Percentiles rank a stretch among this genome's conserved stretches.
Conservation (phyloP, 768 basidiomycete genomes). For the Paxillus rubicundulus region DNA sequence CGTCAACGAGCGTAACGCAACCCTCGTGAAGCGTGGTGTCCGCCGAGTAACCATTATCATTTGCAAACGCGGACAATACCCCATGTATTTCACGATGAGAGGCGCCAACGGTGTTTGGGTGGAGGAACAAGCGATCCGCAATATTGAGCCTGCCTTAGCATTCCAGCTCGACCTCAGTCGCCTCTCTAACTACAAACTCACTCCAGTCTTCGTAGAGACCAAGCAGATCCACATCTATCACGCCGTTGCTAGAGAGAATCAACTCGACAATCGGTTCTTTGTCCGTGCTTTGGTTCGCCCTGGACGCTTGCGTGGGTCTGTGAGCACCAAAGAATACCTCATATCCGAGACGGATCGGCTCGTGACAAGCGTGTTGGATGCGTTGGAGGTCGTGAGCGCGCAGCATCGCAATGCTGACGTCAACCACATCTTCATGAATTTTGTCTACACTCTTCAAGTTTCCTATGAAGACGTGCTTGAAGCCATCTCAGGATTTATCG, state of each 20-base stretch:
- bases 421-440: slow-evolving; percentile 99
- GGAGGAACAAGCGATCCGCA: slow-evolving; percentile 95
- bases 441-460: slow-evolving; percentile 94
- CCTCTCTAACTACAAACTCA: slow-evolving; percentile 94
- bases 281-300: slow-evolving; percentile 95
- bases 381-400: slow-evolving; percentile 89
- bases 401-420: slow-evolving; percentile 91
- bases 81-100: slow-evolving; percentile 91
- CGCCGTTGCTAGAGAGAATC: slow-evolving; percentile 91
- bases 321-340: slow-evolving; percentile 97
- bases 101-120: slow-evolving; percentile 72
- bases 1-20: slow-evolving; percentile 61
- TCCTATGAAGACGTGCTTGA: slow-evolving; percentile 95
- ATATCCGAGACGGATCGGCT: slow-evolving; percentile 98
- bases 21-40: slow-evolving; percentile 74
- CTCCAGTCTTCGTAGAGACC: slow-evolving; percentile 94
- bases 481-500: slow-evolving; percentile 98
- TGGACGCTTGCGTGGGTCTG: slow-evolving; percentile 85
- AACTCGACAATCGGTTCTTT: slow-evolving; percentile 98
- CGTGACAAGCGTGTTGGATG: slow-evolving; percentile 90
- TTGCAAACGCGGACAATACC: slow-evolving; percentile 89
- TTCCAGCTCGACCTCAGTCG: slow-evolving; percentile 97
- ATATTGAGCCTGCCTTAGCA: slow-evolving; percentile 96
- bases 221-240: slow-evolving; percentile 99
- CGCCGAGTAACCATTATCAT: slow-evolving; percentile 91